Base-by-base conservation (phyloP, 2,329 filamentous ascomycete species). In the Escovopsis sp. region DNA sequence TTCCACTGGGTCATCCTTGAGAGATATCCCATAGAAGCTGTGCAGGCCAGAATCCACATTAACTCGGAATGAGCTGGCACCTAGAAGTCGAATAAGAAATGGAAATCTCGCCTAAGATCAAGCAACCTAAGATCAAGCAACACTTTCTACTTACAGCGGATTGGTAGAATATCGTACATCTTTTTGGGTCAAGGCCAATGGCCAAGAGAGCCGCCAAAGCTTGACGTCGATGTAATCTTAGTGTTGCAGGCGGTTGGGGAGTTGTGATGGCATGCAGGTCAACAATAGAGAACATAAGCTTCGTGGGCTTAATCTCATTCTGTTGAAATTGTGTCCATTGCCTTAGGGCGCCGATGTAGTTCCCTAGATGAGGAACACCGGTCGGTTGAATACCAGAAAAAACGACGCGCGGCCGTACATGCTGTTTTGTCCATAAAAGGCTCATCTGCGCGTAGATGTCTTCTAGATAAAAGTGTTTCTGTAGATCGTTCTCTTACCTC, bases 1-100 rank as follows among this genome's bases (percentile, higher is more conserved):
- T 98, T 98, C 88, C 91, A 98, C 61, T 96, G 91, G 25, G 91
- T 96, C 91, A 98, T 98, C n/a, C 91, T 73, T 9, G 82, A 82
- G n/a, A 98, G 67, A 62, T 94, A 94, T 33, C 91, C 91, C 61
- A 91, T 87, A 5, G 84, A 89, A 20, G 91, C 84, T 40, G 84
- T 83, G 50, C 88, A 95, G 56, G 85, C 89, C 47, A 98, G 65
- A 55, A 96, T 87, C 91, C 91, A 98, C 84, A 94, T 94, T 48
- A 98, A 71, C 61, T 96, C 88, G 4, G 83, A 67, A 63, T 96
- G 91, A 37, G 80, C 79, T 14, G 78, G 69, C 2, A 88, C 79
- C 76, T 84, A 36, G 29, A 35, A 7, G 13, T 39, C 25, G 25
- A 9, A 30, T 43, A 31, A 36, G 29, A 25, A 8, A 30, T 30